Evolutionary conservation across 2,329 filamentous ascomycete genomes (phyloP), one percentile per base, ranked within the genome.

Genomic region (Pseudocercospora macadamiae): DNA sequence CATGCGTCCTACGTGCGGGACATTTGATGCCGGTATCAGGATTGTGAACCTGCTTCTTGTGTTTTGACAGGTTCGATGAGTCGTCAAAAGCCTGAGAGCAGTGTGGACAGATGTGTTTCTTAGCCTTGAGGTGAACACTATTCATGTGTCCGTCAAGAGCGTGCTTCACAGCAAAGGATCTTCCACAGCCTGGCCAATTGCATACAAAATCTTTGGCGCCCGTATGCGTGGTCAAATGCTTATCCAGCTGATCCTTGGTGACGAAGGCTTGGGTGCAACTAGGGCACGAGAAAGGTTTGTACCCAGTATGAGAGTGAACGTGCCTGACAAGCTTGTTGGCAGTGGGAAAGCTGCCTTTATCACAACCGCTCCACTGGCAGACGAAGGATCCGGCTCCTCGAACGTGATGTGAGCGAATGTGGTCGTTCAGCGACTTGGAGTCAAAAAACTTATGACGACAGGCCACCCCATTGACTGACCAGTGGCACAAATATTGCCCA

Each of bases 161-260:
- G 62, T 85, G 88, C 63, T 88, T 86, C 62, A 89, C 86, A 53
- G 87, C 85, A 67, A 89, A 89, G 0, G 78, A 76, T 68, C 85
- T 86, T 19, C 71, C 74, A 55, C 71, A 73, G 10, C 60, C 62
- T 2, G 66, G 64, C 64, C 64, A 66, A 26, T 54, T 66, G 69
- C 87, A 90, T 37, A 79, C 74, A 73, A 85, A 87, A 23, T 87
- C 86, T 62, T 84, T 87, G 60, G 85, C 82, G 36, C 86, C 84
- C 0, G 86, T 87, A 67, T 90, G 88, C 2, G 83, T 88, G 16
- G 86, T 82, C 69, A 84, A 79, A 65, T 90, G 88, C 69, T 89
- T 87, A 39, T 85, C 82, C 5, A 89, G 79, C 1, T 88, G 85
- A 70, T 89, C 87, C 65, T 86, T 84, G 2, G 86, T 86, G 0